Evolutionary conservation across 495 filamentous ascomycete genomes (phyloP).

Genomic region (Haplographium delicatum): DNA sequence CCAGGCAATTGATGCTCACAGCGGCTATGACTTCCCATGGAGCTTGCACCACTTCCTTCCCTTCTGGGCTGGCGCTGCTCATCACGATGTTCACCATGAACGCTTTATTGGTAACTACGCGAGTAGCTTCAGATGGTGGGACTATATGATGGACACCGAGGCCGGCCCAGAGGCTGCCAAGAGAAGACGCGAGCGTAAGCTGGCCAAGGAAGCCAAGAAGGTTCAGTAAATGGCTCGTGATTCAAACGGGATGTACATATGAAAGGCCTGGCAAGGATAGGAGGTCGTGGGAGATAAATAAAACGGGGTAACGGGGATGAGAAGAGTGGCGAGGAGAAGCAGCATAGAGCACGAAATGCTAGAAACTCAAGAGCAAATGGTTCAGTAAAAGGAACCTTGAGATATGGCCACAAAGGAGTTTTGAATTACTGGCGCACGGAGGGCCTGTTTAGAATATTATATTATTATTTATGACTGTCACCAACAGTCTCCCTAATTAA

Average conservation of each 20-base stretch:
- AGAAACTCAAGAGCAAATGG: too few relatives aligned
- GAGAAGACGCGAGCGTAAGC: slow-evolving; percentile 74
- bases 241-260: slow-evolving; percentile 12
- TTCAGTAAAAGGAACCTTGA: too few relatives aligned
- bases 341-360: too few relatives aligned
- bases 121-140: slow-evolving; percentile 99
- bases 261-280: not conserved
- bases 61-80: slow-evolving; percentile 96
- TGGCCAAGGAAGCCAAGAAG: slow-evolving; percentile 46
- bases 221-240: slow-evolving; percentile 13
- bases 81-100: slow-evolving; percentile 96
- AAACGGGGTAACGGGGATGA: not conserved
- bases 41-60: slow-evolving; percentile 91
- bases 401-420: slow-evolving; percentile 3
- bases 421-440: slow-evolving; percentile 10
- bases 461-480: too few relatives aligned
- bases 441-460: too few relatives aligned
- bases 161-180: slow-evolving; percentile 81
- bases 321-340: too few relatives aligned
- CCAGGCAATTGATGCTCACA: slow-evolving; percentile 97
- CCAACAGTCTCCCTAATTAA: slow-evolving; percentile 5
- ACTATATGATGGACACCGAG: slow-evolving; percentile 89
- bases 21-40: slow-evolving; percentile 97
- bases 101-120: slow-evolving; percentile 96
- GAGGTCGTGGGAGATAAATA: too few relatives aligned